Conservation (phyloP, 768 basidiomycete species). For the Pleurotus ostreatus region DNA sequence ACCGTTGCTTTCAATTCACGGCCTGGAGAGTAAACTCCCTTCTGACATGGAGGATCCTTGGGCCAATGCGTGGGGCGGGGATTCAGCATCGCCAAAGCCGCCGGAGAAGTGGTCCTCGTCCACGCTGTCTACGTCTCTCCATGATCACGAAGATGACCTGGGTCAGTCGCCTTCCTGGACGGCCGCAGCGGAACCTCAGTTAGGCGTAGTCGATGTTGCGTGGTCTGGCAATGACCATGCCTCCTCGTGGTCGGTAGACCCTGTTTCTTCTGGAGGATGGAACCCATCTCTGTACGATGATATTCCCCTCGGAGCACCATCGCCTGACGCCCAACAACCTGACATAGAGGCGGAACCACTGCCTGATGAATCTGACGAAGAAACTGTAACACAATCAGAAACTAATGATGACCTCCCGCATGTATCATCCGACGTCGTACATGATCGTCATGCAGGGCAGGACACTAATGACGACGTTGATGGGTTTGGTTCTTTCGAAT, state of each 20-base stretch:
- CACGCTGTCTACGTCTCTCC: conserved; percentile 10
- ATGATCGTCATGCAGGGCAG: conserved; percentile 5
- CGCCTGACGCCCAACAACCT: conserved; percentile 6
- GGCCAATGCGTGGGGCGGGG: conserved; percentile 65
- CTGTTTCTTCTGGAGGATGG: conserved; percentile 23
- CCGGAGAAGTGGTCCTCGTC: conserved; percentile 9
- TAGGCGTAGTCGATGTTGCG: conserved; percentile 26
- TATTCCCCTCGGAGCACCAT: conserved; percentile 29
- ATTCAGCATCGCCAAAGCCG: conserved; percentile 24
- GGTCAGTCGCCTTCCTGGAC: conserved; percentile 53
- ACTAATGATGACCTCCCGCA: neutral
- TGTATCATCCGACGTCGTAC: conserved; percentile 1
- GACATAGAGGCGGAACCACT: neutral
- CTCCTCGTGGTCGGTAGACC: conserved; percentile 37
- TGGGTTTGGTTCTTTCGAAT: conserved; percentile 58
- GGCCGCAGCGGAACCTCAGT: conserved; percentile 14
- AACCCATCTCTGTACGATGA: conserved; percentile 37
- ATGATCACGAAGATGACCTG: conserved; percentile 50
- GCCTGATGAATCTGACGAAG: conserved; percentile 10
- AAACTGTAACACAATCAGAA: neutral
- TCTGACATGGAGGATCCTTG: conserved; percentile 69
- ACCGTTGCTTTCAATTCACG: neutral
- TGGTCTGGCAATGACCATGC: conserved; percentile 45
- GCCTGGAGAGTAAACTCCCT: neutral
- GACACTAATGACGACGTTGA: conserved; percentile 40